Conservation (phyloP, 768 basidiomycete genomes). For the Boletellus ananas region DNA sequence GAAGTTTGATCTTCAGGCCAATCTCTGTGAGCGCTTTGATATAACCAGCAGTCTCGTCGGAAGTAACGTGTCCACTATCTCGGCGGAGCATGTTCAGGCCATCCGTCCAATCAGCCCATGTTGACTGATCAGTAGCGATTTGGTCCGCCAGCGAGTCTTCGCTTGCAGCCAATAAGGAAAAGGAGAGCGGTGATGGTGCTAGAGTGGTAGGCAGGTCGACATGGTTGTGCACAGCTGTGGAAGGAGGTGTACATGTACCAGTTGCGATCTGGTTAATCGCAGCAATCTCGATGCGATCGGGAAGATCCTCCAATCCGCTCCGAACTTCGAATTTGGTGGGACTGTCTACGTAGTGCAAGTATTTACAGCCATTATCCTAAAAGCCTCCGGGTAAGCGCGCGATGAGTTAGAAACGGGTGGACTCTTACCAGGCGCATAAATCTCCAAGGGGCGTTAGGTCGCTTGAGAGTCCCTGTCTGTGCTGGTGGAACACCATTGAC, state of each 20-base stretch:
- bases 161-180: slow-evolving; percentile 67
- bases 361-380: slow-evolving; percentile 77
- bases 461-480: slow-evolving; percentile 41
- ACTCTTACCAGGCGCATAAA: slow-evolving; percentile 76
- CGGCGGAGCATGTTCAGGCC: slow-evolving; percentile 83
- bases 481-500: slow-evolving; percentile 65
- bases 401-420: not conserved
- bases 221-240: slow-evolving; percentile 58
- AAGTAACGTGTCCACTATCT: slow-evolving; percentile 79
- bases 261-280: slow-evolving; percentile 77
- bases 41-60: slow-evolving; percentile 81
- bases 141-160: slow-evolving; percentile 75
- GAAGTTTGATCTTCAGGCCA: slow-evolving; percentile 84
- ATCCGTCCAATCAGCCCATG: slow-evolving; percentile 94
- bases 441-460: slow-evolving; percentile 70
- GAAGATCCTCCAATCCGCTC: slow-evolving; percentile 80
- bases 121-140: slow-evolving; percentile 70
- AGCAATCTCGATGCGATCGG: slow-evolving; percentile 80
- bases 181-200: slow-evolving; percentile 66
- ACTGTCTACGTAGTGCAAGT: slow-evolving; percentile 84
- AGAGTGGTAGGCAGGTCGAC: slow-evolving; percentile 55
- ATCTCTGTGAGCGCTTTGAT: slow-evolving; percentile 87
- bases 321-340: slow-evolving; percentile 75
- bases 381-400: slow-evolving; percentile 1
- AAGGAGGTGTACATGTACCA: slow-evolving; percentile 66